phyloP scores from a whole-genome alignment of 1,139 yeast genomes.

The Nadsonia commutata region DNA sequence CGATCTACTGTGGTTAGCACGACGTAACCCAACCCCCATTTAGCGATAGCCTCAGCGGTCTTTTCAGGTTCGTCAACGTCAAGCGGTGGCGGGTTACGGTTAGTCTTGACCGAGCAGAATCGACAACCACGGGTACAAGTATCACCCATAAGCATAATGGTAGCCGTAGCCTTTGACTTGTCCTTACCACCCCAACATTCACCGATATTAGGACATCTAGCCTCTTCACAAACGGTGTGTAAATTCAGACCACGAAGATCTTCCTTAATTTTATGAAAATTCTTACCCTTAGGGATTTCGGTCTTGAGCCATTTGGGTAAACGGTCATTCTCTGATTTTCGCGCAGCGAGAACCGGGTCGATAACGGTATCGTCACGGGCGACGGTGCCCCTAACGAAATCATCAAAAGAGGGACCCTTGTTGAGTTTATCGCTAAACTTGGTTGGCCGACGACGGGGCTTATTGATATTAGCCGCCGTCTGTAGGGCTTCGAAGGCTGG shows the following conservation, averaged over 20 bases:
- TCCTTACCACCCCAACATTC: conserved; percentile 98
- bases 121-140: conserved; percentile 98
- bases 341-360: conserved; percentile 25
- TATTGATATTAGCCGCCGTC: background rate
- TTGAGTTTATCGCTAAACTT: conserved; percentile 57
- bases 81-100: conserved; percentile 70
- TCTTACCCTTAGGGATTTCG: conserved; percentile 85
- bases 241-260: conserved; percentile 81
- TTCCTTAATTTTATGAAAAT: conserved; percentile 62
- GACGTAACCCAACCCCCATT: conserved; percentile 98
- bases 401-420: conserved; percentile 88
- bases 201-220: conserved; percentile 96
- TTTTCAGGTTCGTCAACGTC: conserved; percentile 97
- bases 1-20: conserved; percentile 96
- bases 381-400: conserved; percentile 72
- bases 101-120: conserved; percentile 92
- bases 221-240: conserved; percentile 96
- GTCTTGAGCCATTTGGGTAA: conserved; percentile 91
- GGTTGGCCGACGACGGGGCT: conserved; percentile 23
- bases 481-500: background rate
- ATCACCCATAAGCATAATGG: conserved; percentile 96
- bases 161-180: conserved; percentile 94
- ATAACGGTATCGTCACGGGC: conserved; percentile 37
- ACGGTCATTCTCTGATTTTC: conserved; percentile 54
- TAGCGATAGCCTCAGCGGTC: conserved; percentile 91